A percentile compares a stretch with the other conserved stretches of the same genome.
These are phyloP conservation scores for Tuber magnatum DNA, from an alignment of 495 filamentous ascomycete species.

Conservation along the genomic window DNA sequence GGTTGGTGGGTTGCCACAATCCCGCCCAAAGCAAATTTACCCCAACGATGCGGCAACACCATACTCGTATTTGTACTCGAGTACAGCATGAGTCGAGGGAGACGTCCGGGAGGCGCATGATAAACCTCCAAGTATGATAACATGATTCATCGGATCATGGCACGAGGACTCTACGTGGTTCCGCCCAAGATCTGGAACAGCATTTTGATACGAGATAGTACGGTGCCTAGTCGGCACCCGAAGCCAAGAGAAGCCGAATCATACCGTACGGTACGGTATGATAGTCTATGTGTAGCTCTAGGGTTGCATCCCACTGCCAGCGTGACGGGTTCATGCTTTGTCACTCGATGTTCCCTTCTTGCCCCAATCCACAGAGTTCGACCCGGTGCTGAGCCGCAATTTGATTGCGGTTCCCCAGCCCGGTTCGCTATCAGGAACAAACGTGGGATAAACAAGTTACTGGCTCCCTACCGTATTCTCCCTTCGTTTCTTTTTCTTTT, in stretches of 20 bases:
- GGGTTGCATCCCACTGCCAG: no score
- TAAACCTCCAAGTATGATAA: not conserved
- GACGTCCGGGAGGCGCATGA: not conserved
- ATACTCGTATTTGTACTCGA: no score
- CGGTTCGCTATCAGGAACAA: slow-evolving; percentile 1
- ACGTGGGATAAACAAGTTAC: not conserved
- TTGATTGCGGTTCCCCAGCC: not conserved
- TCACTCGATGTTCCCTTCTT: not conserved
- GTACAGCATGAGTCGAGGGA: not conserved
- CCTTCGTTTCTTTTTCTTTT: not conserved
- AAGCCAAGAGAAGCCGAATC: not conserved
- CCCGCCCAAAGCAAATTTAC: not conserved
- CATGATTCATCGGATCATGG: not conserved
- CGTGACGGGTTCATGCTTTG: not conserved
- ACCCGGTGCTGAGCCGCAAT: not conserved
- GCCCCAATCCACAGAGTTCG: not conserved
- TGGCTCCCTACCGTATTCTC: not conserved
- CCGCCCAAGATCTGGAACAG: not conserved
- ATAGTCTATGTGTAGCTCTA: no score
- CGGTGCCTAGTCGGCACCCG: not conserved
- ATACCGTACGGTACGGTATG: no score
- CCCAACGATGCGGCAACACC: not conserved
- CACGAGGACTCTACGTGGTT: no score
- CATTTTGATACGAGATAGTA: not conserved
- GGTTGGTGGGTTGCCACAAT: not conserved